Evolutionary conservation across 2,329 filamentous ascomycete genomes (phyloP).

Genomic region (Chaetomium olivaceum): DNA sequence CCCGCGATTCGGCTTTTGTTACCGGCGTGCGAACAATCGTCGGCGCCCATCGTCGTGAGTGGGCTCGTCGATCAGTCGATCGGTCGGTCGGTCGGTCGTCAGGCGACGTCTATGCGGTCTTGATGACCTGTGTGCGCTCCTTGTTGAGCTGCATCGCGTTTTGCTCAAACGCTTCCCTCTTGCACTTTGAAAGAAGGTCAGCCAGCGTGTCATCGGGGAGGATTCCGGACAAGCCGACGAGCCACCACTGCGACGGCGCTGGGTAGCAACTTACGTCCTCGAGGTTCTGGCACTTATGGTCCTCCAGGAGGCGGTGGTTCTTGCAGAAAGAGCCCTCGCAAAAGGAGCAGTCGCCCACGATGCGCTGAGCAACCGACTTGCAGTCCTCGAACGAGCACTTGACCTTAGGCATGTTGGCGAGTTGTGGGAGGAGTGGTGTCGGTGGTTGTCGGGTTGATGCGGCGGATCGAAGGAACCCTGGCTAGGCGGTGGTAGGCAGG

Average conservation of each 20-base stretch:
- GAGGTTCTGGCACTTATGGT: conserved; percentile 87
- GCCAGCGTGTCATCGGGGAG: conserved; percentile 41
- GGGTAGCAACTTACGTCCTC: conserved; percentile 68
- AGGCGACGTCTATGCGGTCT: conserved; percentile 65
- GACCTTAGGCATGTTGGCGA: conserved; percentile 64
- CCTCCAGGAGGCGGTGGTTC: conserved; percentile 90
- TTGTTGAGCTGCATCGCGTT: conserved; percentile 91
- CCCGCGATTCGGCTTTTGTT: not conserved
- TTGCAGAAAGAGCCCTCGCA: conserved; percentile 93
- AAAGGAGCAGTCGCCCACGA: conserved; percentile 95
- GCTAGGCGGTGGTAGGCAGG: not conserved
- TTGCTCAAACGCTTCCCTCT: conserved; percentile 92
- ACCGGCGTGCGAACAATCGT: not conserved
- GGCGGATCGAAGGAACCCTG: not conserved
- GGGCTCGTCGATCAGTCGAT: not conserved
- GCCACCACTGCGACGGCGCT: conserved; percentile 32
- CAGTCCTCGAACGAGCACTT: conserved; percentile 89
- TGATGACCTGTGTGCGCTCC: conserved; percentile 92
- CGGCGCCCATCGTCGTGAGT: not conserved
- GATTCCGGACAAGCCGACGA: conserved; percentile 34
- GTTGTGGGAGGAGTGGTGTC: not conserved
- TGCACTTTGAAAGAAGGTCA: conserved; percentile 64
- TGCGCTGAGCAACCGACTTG: conserved; percentile 82
- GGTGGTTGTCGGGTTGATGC: not conserved
- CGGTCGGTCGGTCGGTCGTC: not conserved